A percentile compares a stretch with the other conserved stretches of the same genome.
These are phyloP conservation scores for Nosema granulosis DNA, from an alignment of 371 early-diverging fungal genomes.

Conservation along the genomic window DNA sequence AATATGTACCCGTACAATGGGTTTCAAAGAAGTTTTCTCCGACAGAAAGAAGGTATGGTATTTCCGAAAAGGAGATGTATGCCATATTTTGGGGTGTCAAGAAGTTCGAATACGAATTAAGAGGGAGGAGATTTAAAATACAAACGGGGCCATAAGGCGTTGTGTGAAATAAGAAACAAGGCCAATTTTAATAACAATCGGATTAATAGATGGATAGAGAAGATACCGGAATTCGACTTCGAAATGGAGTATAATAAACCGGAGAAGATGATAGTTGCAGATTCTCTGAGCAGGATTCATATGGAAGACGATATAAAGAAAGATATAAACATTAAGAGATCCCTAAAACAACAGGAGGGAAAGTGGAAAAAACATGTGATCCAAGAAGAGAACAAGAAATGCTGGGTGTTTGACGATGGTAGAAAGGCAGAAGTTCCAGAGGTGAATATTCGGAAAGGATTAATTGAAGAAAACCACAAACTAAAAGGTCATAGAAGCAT, in stretches of 20 bases:
- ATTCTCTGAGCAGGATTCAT: conserved; percentile 42
- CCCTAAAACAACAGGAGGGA: neutral
- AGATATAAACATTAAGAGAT: neutral
- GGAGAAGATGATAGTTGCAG: conserved; percentile 30
- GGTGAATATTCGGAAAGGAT: neutral
- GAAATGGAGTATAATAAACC: conserved; percentile 32
- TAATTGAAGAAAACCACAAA: conserved; percentile 10
- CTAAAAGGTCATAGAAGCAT: conserved; percentile 15
- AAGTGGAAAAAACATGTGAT: neutral
- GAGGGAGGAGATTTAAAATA: conserved; percentile 45
- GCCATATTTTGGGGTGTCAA: conserved; percentile 42
- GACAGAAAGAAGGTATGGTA: conserved; percentile 39
- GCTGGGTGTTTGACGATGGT: neutral
- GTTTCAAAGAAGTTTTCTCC: conserved; percentile 26
- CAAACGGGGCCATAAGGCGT: conserved; percentile 57
- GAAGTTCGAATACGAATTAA: conserved; percentile 47
- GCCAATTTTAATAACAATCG: conserved; percentile 12
- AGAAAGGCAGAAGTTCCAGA: conserved; percentile 3
- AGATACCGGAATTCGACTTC: conserved; percentile 39
- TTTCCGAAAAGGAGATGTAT: conserved; percentile 48
- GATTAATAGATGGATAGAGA: conserved; percentile 44
- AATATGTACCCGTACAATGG: conserved; percentile 25
- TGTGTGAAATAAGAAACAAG: conserved; percentile 46
- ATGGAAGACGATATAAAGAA: conserved; percentile 5
- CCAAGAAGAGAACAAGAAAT: conserved; percentile 6